These are phyloP conservation scores for Russula earlei DNA, from an alignment of 768 basidiomycete genomes.

Conservation along the genomic window DNA sequence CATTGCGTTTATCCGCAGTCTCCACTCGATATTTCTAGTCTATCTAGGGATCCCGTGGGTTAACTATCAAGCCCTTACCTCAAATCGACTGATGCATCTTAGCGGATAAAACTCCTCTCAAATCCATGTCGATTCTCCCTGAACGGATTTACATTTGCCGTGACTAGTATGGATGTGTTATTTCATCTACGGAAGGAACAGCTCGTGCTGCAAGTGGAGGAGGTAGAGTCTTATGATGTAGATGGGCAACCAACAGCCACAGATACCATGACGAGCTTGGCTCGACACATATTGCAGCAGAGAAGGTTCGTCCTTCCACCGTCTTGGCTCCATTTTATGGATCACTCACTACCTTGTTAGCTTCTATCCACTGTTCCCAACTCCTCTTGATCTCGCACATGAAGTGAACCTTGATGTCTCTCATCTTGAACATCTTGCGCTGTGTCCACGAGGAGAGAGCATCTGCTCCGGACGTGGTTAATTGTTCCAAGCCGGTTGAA, in stretches of 20 bases:
- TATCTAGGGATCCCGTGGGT: slow-evolving; percentile 46
- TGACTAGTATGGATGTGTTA: slow-evolving; percentile 77
- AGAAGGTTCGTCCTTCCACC: slow-evolving; percentile 47
- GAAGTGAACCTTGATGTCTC: slow-evolving; percentile 89
- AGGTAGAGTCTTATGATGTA: slow-evolving; percentile 39
- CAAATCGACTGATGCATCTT: not conserved
- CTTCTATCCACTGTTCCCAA: slow-evolving; percentile 93
- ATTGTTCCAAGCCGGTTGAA: slow-evolving; percentile 83
- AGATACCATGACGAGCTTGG: slow-evolving; percentile 75
- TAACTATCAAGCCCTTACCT: not conserved
- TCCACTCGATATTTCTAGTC: slow-evolving; percentile 36
- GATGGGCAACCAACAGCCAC: slow-evolving; percentile 35
- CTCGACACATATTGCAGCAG: slow-evolving; percentile 78
- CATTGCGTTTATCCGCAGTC: slow-evolving; percentile 84
- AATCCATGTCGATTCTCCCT: slow-evolving; percentile 84
- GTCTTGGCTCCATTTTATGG: not conserved
- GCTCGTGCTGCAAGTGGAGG: slow-evolving; percentile 55
- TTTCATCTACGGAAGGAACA: slow-evolving; percentile 88
- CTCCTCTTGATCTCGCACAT: slow-evolving; percentile 57
- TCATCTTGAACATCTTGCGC: slow-evolving; percentile 47
- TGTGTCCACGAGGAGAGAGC: slow-evolving; percentile 26
- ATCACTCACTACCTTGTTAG: slow-evolving; percentile 32
- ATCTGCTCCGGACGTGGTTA: slow-evolving; percentile 69
- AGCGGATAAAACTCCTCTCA: slow-evolving; percentile 75
- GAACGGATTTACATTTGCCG: slow-evolving; percentile 72